Evolutionary conservation across 2,329 filamentous ascomycete species (phyloP).

Genomic region (Neonectria hederae): DNA sequence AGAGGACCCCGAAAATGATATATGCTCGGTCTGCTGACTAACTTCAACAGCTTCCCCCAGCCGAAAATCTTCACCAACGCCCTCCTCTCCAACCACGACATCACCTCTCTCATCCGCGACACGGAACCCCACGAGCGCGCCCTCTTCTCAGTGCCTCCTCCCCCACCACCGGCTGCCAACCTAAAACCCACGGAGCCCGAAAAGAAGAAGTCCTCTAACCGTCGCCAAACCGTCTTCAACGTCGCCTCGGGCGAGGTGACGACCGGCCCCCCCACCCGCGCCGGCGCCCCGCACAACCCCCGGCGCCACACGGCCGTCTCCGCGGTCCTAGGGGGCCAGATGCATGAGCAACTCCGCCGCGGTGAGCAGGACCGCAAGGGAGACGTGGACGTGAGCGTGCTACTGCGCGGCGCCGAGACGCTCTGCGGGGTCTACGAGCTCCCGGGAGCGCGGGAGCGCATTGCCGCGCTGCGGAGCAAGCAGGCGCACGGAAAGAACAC

Average conservation of each 20-base stretch:
- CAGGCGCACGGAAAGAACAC: conserved; percentile 78
- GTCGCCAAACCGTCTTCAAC: conserved; percentile 73
- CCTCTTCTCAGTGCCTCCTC: conserved; percentile 89
- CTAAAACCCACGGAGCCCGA: conserved; percentile 50
- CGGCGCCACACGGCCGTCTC: conserved; percentile 85
- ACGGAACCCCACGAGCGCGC: conserved; percentile 95
- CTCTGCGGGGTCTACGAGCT: conserved; percentile 88
- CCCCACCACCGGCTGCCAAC: conserved; percentile 59
- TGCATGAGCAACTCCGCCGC: conserved; percentile 80
- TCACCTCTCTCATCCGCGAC: conserved; percentile 92
- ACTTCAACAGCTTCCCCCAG: conserved; percentile 74
- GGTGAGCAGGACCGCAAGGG: conserved; percentile 63
- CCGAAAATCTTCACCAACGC: conserved; percentile 98
- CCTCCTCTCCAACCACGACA: conserved; percentile 86
- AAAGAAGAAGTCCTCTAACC: conserved; percentile 50
- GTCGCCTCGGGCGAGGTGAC: conserved; percentile 71
- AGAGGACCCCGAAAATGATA: not conserved
- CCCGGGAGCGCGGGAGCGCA: conserved; percentile 79
- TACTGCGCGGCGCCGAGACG: conserved; percentile 89
- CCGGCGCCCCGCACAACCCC: conserved; percentile 56
- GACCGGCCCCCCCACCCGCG: conserved; percentile 60
- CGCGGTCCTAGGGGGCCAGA: conserved; percentile 85
- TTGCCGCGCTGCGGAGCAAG: conserved; percentile 75
- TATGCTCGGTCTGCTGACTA: not conserved
- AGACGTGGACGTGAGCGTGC: conserved; percentile 85